A percentile compares a stretch with the other conserved stretches of the same genome.
These are phyloP conservation scores for Achaetomium macrosporum DNA, from an alignment of 2,329 filamentous ascomycete species.

Conservation along the genomic window DNA sequence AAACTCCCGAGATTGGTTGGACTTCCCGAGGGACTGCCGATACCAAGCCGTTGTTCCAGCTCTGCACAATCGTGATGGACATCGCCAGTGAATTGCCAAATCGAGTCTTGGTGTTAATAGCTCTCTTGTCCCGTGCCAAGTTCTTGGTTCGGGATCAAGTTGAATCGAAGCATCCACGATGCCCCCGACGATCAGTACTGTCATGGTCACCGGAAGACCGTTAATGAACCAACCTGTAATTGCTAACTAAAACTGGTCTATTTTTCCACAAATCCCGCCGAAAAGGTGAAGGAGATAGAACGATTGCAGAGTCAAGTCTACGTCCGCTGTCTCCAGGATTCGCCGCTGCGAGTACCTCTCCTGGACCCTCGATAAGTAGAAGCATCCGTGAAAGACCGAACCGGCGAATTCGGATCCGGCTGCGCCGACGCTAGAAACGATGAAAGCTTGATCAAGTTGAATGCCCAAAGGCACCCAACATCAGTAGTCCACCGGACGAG, in stretches of 20 bases:
- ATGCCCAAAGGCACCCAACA: slow-evolving; percentile 14
- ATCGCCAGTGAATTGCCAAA: too few relatives aligned
- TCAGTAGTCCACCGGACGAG: slow-evolving; percentile 20
- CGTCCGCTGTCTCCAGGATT: neutral
- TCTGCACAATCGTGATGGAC: too few relatives aligned
- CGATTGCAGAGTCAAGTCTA: slow-evolving; percentile 6
- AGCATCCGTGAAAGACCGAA: neutral
- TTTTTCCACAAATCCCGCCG: slow-evolving; percentile 8
- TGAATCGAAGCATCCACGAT: too few relatives aligned
- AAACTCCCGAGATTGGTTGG: too few relatives aligned
- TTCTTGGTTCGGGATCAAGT: neutral
- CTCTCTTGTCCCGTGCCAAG: neutral
- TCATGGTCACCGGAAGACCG: too few relatives aligned
- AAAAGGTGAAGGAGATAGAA: slow-evolving; percentile 1
- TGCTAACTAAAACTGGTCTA: slow-evolving; percentile 16
- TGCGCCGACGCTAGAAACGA: slow-evolving; percentile 20
- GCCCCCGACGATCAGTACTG: too few relatives aligned
- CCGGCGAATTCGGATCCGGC: slow-evolving; percentile 3
- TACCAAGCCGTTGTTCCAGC: too few relatives aligned
- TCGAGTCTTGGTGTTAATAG: too few relatives aligned
- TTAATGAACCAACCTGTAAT: slow-evolving; percentile 9
- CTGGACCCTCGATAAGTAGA: neutral
- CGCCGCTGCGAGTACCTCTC: neutral
- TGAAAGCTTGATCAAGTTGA: slow-evolving; percentile 14
- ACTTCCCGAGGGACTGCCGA: too few relatives aligned